Percentiles rank a stretch among this genome's conserved stretches.
Evolutionary conservation across 495 filamentous ascomycete genomes (phyloP).

Genomic region (Hypomontagnella monticulosa): DNA sequence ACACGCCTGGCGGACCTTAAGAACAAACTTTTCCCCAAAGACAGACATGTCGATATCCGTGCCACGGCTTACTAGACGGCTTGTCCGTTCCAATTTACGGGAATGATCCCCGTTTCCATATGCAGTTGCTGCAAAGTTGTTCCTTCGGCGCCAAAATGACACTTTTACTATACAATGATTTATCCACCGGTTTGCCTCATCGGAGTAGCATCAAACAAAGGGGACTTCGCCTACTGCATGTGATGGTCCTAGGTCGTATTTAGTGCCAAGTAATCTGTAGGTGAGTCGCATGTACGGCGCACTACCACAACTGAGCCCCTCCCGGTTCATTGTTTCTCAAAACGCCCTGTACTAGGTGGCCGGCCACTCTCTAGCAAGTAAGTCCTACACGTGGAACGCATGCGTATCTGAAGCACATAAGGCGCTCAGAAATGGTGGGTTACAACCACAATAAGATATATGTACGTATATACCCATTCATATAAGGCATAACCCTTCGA

Average conservation of each 20-base stretch:
- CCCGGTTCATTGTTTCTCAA: conserved; percentile 11
- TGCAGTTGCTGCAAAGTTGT: conserved; percentile 1
- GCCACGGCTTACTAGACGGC: conserved; percentile 12
- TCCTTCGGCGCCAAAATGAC: conserved; percentile 3
- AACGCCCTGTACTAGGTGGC: conserved; percentile 13
- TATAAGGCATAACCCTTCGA: neutral
- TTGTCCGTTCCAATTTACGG: neutral
- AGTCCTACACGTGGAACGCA: conserved; percentile 31
- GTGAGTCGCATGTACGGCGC: conserved; percentile 9
- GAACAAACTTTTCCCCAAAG: neutral
- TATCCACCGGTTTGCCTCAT: neutral
- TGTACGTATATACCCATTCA: too few species aligned
- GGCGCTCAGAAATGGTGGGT: neutral
- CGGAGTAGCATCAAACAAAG: conserved; percentile 7
- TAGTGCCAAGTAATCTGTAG: conserved; percentile 4
- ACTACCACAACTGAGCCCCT: conserved; percentile 1
- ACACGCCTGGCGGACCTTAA: neutral
- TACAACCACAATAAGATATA: conserved; percentile 1
- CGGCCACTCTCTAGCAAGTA: conserved; percentile 5
- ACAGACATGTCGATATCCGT: conserved; percentile 17
- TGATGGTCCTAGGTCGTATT: conserved; percentile 1
- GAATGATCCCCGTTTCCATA: conserved; percentile 7
- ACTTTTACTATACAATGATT: neutral
- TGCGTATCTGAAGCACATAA: conserved; percentile 4
- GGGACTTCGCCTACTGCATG: neutral